phyloP scores from a whole-genome alignment of 176 grass and related monocot species.

The Lolium multiflorum region DNA sequence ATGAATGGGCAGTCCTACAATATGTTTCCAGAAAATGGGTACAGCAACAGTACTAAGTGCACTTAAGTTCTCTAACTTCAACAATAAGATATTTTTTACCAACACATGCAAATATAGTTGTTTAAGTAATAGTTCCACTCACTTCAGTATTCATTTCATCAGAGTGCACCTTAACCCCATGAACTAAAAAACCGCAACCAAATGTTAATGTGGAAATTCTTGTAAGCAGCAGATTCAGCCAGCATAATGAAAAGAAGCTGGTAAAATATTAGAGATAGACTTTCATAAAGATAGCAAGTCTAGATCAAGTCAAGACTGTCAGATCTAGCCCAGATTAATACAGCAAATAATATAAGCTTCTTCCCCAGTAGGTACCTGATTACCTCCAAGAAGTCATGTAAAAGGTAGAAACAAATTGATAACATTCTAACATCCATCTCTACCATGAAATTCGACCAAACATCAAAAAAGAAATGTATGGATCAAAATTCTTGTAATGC shows the following conservation, averaged over 20 bases:
- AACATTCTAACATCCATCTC: no score
- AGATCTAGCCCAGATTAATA: no score
- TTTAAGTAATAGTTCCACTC: background rate
- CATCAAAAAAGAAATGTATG: no score
- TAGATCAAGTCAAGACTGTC: no score
- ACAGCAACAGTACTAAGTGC: background rate
- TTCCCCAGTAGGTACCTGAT: no score
- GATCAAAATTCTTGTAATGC: no score
- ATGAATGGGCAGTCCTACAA: background rate
- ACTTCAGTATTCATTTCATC: background rate
- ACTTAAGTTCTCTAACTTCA: background rate
- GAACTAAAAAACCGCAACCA: background rate
- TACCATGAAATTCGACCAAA: no score
- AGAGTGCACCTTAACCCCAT: slow-evolving; percentile 11
- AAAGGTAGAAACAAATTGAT: no score
- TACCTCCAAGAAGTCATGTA: no score
- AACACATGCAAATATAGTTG: background rate
- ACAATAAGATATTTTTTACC: background rate
- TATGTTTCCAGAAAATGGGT: slow-evolving; percentile 14
- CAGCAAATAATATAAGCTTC: no score
- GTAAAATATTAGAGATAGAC: background rate
- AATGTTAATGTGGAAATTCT: background rate
- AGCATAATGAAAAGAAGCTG: background rate
- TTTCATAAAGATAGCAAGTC: no score
- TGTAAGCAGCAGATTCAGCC: background rate